phyloP scores from a whole-genome alignment of 495 filamentous ascomycete genomes.

The Copromyces sp. region DNA sequence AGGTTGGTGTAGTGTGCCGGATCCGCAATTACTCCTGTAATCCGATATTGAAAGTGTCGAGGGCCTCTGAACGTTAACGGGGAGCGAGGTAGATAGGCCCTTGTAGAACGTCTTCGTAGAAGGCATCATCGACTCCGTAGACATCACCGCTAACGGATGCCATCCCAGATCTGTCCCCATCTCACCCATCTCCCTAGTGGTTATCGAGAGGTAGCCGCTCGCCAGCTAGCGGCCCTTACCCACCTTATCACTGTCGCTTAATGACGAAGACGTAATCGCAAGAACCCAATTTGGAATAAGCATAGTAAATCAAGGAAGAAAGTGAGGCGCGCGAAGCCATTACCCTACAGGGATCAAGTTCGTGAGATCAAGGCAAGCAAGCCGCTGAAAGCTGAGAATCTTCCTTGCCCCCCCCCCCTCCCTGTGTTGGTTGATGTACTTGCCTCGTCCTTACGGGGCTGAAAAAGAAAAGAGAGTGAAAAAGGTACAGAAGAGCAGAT shows the following conservation, averaged over 20 bases:
- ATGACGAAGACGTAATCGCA: neutral
- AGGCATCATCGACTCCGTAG: neutral
- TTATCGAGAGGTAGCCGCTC: neutral
- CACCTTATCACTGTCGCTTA: neutral
- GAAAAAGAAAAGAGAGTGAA: neutral
- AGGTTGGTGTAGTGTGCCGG: neutral
- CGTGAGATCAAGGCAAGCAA: neutral
- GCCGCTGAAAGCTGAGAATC: neutral
- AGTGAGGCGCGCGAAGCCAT: neutral
- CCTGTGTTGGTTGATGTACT: neutral
- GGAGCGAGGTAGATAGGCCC: neutral
- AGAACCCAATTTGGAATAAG: neutral
- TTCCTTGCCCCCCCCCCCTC: neutral
- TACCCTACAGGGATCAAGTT: neutral
- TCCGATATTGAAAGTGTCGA: neutral
- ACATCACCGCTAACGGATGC: neutral
- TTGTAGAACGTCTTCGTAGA: neutral
- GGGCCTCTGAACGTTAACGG: neutral
- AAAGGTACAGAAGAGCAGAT: neutral
- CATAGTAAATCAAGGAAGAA: neutral
- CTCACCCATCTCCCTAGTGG: neutral
- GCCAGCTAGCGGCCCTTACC: neutral
- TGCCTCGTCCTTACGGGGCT: neutral
- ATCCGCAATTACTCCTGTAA: neutral
- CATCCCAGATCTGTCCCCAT: neutral